A percentile compares a stretch with the other conserved stretches of the same genome.
Evolutionary conservation across 768 basidiomycete species (phyloP).

Genomic region (Dioszegia aurantiaca): DNA sequence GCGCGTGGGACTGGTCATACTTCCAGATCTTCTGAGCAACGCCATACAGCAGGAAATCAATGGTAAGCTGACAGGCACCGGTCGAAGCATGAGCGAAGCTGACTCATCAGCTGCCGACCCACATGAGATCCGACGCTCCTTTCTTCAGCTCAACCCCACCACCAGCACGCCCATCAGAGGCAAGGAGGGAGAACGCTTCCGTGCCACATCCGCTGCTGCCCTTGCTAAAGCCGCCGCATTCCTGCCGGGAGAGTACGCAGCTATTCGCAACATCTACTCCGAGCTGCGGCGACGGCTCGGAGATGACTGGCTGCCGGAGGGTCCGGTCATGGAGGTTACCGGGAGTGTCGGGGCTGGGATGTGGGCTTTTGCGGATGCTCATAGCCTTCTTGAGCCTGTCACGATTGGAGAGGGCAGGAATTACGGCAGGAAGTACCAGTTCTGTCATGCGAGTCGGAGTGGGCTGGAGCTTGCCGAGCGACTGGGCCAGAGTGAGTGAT

Average conservation of each 20-base stretch:
- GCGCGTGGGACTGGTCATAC: conserved; percentile 65
- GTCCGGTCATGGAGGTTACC: conserved; percentile 36
- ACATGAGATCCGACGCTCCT: conserved; percentile 30
- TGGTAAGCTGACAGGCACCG: conserved; percentile 32
- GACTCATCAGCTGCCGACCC: conserved; percentile 22
- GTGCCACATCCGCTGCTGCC: not conserved
- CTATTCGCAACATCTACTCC: conserved; percentile 40
- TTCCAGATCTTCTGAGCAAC: conserved; percentile 69
- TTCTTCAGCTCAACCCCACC: conserved; percentile 21
- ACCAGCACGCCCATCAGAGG: conserved; percentile 1
- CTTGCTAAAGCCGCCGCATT: conserved; percentile 41
- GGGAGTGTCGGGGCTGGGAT: conserved; percentile 43
- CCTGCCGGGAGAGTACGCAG: conserved; percentile 48
- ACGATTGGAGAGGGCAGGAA: not conserved
- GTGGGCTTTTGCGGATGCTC: conserved; percentile 27
- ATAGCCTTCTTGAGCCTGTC: conserved; percentile 6
- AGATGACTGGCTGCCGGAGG: conserved; percentile 31
- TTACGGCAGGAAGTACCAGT: conserved; percentile 13
- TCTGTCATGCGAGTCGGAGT: conserved; percentile 13
- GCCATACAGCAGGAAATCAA: conserved; percentile 67
- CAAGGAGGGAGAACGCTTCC: conserved; percentile 13
- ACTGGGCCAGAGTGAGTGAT: not conserved
- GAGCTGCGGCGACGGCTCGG: conserved; percentile 43
- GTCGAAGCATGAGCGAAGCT: not conserved
- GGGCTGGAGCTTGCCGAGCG: conserved; percentile 16